These are phyloP conservation scores for Cenchrus fungigraminus DNA, from an alignment of 176 grass and related monocot genomes.

Conservation along the genomic window DNA sequence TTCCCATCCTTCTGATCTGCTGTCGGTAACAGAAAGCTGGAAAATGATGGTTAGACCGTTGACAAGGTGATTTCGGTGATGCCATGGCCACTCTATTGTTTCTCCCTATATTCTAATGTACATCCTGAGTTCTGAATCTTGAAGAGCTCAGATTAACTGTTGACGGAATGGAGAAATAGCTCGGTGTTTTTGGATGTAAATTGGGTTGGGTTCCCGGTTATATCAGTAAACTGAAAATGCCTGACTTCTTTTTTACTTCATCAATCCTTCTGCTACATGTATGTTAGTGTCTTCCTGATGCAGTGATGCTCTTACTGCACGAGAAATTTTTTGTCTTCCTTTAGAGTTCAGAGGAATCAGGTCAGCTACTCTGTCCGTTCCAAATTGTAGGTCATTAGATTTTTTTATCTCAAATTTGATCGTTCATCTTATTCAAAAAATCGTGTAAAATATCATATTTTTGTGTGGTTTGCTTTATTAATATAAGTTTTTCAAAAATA, in stretches of 20 bases:
- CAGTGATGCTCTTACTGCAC: no score
- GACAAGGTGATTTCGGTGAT: slow-evolving; percentile 22
- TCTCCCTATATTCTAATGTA: slow-evolving; percentile 9
- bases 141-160: slow-evolving; percentile 38
- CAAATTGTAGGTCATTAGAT: no score
- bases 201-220: slow-evolving; percentile 20
- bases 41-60: slow-evolving; percentile 2
- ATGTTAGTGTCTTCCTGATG: neutral
- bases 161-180: slow-evolving; percentile 23
- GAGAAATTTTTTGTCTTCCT: neutral
- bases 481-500: no score
- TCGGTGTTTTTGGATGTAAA: slow-evolving; percentile 41
- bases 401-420: no score
- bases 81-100: neutral
- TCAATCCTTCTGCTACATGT: neutral
- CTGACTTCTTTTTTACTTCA: neutral
- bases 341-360: neutral
- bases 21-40: neutral
- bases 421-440: no score
- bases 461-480: no score
- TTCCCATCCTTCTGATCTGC: slow-evolving; percentile 76
- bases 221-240: slow-evolving; percentile 6
- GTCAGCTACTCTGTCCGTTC: no score
- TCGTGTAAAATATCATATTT: no score
- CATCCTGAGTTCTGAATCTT: slow-evolving; percentile 44